Evolutionary conservation across 2,329 filamentous ascomycete species (phyloP).

Genomic region (Colletotrichum sp.): DNA sequence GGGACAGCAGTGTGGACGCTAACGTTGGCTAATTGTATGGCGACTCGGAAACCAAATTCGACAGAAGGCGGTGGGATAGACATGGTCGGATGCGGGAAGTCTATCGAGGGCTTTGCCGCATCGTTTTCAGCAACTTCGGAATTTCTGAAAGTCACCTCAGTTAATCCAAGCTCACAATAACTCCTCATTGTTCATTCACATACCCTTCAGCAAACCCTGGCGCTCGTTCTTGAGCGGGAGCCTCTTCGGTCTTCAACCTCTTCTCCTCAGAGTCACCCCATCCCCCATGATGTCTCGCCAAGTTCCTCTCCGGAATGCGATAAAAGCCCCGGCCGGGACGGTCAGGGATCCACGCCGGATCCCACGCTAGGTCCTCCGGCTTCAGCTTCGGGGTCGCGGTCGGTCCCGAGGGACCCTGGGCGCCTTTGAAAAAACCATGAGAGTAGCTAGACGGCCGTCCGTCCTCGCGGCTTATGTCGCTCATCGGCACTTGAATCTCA

Average conservation of each 20-base stretch:
- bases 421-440: background rate
- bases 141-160: background rate
- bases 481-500: background rate
- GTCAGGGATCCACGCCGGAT: background rate
- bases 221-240: background rate
- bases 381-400: background rate
- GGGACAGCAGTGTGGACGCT: background rate
- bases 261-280: background rate
- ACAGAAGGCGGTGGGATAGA: conserved; percentile 49
- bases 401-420: background rate
- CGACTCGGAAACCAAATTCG: conserved; percentile 54
- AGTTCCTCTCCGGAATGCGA: background rate
- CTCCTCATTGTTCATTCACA: background rate
- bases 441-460: background rate
- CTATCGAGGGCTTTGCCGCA: too few species aligned
- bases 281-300: background rate
- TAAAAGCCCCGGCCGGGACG: background rate
- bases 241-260: background rate
- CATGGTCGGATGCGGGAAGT: conserved; percentile 41
- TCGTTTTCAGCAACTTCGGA: background rate
- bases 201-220: background rate
- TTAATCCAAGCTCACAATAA: background rate
- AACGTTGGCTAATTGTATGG: conserved; percentile 29
- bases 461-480: background rate
- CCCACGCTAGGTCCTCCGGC: background rate